Evolutionary conservation across 2,329 filamentous ascomycete species (phyloP).

Genomic region (Coniochaeta hoffmannii): DNA sequence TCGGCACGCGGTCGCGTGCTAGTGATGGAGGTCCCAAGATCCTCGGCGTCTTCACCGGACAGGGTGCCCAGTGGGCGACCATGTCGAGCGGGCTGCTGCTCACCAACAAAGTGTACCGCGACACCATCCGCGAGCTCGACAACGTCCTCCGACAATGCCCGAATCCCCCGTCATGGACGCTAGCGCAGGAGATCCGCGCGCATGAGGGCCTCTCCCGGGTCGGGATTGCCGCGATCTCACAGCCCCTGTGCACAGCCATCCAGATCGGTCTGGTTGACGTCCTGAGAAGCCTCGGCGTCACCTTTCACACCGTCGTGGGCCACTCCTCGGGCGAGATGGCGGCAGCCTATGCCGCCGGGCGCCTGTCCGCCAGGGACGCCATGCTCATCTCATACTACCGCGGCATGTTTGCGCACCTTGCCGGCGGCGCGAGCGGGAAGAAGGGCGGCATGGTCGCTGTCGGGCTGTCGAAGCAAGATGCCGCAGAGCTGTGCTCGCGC

Average conservation of each 20-base stretch:
- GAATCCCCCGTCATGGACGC: conserved; percentile 20
- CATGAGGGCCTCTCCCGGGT: conserved; percentile 20
- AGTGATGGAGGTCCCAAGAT: conserved; percentile 13
- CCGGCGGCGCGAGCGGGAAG: conserved; percentile 9
- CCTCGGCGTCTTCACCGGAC: conserved; percentile 32
- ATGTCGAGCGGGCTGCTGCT: conserved; percentile 28
- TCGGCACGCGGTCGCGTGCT: conserved; percentile 16
- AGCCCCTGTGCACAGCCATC: conserved; percentile 46
- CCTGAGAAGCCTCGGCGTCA: conserved; percentile 17
- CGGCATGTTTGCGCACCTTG: conserved; percentile 23
- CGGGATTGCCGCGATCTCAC: conserved; percentile 31
- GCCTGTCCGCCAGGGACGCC: conserved; percentile 25
- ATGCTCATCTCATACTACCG: conserved; percentile 33
- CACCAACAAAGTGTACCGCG: conserved; percentile 22
- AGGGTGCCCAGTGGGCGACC: conserved; percentile 35
- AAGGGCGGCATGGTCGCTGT: conserved; percentile 28
- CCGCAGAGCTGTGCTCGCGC: conserved; percentile 15
- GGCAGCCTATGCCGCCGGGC: conserved; percentile 32
- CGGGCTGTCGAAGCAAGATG: conserved; percentile 20
- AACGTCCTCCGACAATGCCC: conserved; percentile 15
- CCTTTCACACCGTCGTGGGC: conserved; percentile 25
- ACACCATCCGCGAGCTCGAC: conserved; percentile 26
- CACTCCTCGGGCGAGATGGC: conserved; percentile 37
- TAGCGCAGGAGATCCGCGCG: conserved; percentile 26
- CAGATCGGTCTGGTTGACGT: conserved; percentile 35